These are phyloP conservation scores for Glebionis coronaria DNA, from an alignment of 129 eudicot species.

Conservation along the genomic window DNA sequence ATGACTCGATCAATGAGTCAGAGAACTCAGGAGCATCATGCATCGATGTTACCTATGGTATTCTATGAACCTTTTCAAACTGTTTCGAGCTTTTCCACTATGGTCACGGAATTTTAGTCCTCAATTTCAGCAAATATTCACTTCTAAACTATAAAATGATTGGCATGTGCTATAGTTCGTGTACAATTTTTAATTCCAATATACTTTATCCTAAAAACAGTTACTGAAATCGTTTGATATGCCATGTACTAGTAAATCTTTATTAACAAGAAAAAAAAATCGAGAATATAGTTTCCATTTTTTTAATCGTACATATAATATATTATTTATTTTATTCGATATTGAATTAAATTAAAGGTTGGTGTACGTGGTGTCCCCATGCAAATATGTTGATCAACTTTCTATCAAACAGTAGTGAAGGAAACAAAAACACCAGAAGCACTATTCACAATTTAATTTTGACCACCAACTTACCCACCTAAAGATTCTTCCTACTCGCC, in stretches of 20 bases:
- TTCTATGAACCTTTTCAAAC: neutral
- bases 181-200: too few relatives aligned
- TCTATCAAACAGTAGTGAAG: neutral
- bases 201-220: too few relatives aligned
- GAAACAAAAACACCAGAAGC: neutral
- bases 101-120: conserved; percentile 4
- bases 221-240: too few relatives aligned
- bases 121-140: neutral
- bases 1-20: neutral
- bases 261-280: too few relatives aligned
- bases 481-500: neutral
- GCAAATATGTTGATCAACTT: neutral
- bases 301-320: too few relatives aligned
- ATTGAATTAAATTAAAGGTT: neutral
- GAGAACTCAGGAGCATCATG: neutral
- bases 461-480: conserved; percentile 6
- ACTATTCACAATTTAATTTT: neutral
- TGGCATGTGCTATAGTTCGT: too few relatives aligned
- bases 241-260: too few relatives aligned
- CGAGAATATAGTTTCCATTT: too few relatives aligned
- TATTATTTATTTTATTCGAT: neutral
- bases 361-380: conserved; percentile 3
- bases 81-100: neutral
- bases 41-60: neutral
- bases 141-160: too few relatives aligned